phyloP scores from a whole-genome alignment of 805 yeast genomes.

The Ogataea degrootiae region DNA sequence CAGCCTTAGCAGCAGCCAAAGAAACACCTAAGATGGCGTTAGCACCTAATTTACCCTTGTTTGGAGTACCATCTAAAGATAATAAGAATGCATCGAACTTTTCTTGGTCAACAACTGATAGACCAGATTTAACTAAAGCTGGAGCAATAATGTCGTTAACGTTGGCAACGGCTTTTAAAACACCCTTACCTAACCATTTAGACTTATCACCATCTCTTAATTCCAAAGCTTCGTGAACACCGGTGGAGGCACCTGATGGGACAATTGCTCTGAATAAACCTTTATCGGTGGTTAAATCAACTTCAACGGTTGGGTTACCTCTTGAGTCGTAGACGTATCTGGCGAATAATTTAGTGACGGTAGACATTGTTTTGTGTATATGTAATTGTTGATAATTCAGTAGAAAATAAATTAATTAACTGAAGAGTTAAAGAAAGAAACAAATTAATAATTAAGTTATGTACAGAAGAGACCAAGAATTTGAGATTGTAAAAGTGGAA shows the following conservation, averaged over 20 bases:
- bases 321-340: constrained; percentile 99
- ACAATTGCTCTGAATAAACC: constrained; percentile 97
- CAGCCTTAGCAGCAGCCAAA: constrained; percentile 95
- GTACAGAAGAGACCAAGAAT: no score
- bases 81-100: constrained; percentile 82
- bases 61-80: constrained; percentile 91
- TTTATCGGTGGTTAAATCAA: constrained; percentile 86
- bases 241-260: constrained; percentile 99
- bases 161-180: constrained; percentile 91
- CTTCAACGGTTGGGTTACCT: constrained; percentile 99
- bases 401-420: no score
- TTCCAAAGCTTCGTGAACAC: constrained; percentile 97
- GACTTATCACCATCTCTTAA: constrained; percentile 97
- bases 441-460: no score
- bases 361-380: constrained; percentile 29
- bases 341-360: constrained; percentile 82
- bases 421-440: no score
- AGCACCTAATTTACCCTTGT: constrained; percentile 97
- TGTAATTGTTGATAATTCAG: no score
- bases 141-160: constrained; percentile 95
- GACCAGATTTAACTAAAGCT: constrained; percentile 73
- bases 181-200: constrained; percentile 99
- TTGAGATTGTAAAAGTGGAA: no score
- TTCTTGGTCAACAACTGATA: constrained; percentile 83
- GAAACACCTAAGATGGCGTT: constrained; percentile 98